phyloP scores from a whole-genome alignment of 1,284 basidiomycete genomes.

The Coniferiporia sulphurascens region DNA sequence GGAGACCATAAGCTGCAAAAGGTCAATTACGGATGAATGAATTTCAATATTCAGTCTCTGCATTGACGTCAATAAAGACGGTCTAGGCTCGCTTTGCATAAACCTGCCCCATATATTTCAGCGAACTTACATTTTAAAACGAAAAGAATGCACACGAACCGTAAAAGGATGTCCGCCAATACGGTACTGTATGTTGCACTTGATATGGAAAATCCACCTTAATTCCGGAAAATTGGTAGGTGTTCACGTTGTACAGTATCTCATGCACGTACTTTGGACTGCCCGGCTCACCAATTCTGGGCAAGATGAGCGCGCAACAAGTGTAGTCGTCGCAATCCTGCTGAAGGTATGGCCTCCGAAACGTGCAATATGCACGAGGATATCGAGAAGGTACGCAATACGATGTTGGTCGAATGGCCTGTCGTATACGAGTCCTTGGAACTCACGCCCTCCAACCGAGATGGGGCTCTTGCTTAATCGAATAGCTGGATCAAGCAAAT shows the following conservation, averaged over 20 bases:
- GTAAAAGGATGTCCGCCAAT: conserved; percentile 61
- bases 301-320: conserved; percentile 59
- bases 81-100: conserved; percentile 68
- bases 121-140: not conserved
- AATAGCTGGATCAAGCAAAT: conserved; percentile 69
- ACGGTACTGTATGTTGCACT: conserved; percentile 73
- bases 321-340: conserved; percentile 58
- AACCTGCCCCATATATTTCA: conserved; percentile 43
- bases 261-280: conserved; percentile 42
- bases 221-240: conserved; percentile 12
- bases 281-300: conserved; percentile 54
- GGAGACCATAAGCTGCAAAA: conserved; percentile 78
- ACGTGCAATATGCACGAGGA: conserved; percentile 71
- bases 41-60: conserved; percentile 56
- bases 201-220: conserved; percentile 47
- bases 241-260: not conserved
- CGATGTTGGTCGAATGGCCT: conserved; percentile 75
- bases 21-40: conserved; percentile 73
- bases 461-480: conserved; percentile 41
- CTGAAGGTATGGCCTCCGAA: conserved; percentile 88
- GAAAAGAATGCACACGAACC: conserved; percentile 39
- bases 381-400: conserved; percentile 67
- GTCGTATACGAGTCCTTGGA: conserved; percentile 65
- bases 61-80: conserved; percentile 46
- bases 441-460: conserved; percentile 59